Evolutionary conservation across 2,329 filamentous ascomycete genomes (phyloP), one percentile per base, ranked within the genome.

Genomic region (Cladobotryum protrusum): DNA sequence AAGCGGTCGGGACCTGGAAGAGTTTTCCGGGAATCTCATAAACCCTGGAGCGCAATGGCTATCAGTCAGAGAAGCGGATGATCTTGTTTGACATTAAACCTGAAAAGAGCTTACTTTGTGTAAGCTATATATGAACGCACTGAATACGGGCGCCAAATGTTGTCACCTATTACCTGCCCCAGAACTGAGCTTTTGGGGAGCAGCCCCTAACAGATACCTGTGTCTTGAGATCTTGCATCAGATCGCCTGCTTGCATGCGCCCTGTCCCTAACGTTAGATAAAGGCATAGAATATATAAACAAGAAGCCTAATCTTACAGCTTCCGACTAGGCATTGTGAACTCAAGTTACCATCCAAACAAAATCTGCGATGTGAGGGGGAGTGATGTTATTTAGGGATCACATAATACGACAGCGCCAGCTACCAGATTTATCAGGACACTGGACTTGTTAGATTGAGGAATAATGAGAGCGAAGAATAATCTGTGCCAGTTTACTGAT

Each of bases 151-250:
- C 91, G 2, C 93, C 93, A 2, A 88, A 83, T 0, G 88, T 85
- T 34, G 86, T n/a, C 89, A 4, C 93, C 93, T 47, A 99, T 91
- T 17, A 97, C 81, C 64, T 99, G 93, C 93, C 93, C 77, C 89
- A 96, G 65, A 99, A 99, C 62, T 99, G 93, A 0, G 93, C 93
- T 59, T 87, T 93, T 0, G 93, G 93, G 93, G 93, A 3, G 89
- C 87, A 1, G 93, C 93, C 11, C 92, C 91, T 1, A 99, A 78
- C 0, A 99, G 73, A 67, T 99, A 91, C 0, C 93, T 93, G n/a
- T 0, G 93, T 96, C 67, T 99, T 99, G 29, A 99, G 78, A 64
- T 99, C 93, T 65, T 99, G 93, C 79, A 99, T 88, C 49, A 99
- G 81, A 67, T 99, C 93, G 8, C 93, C 93, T 3, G 93, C 92